Evolutionary conservation across 768 basidiomycete species (phyloP), one percentile per base, ranked within the genome.

Genomic region (Leccinum rimulosum): DNA sequence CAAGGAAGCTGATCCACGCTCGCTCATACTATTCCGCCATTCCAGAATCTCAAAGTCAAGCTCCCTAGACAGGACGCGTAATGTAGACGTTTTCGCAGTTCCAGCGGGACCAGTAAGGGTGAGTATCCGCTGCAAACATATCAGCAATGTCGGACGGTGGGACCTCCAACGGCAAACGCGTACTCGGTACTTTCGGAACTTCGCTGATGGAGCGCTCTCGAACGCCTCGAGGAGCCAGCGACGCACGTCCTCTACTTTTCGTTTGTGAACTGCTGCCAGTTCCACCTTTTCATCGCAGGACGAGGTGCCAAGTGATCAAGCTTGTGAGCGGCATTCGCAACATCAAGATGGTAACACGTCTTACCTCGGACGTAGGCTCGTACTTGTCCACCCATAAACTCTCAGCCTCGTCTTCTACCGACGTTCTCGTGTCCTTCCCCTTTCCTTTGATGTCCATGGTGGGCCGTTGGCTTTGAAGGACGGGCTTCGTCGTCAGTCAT

Each of bases 91-190:
- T 77, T 99, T 99, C 0, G 85, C 96, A 0, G 86, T 84, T 1
- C 96, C 96, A 8, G 96, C 87, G 0, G 93, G 92, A 1, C 96
- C 96, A 3, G 91, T 90, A 11, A 99, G 74, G 0, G 84, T 84
- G 7, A 98, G 81, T 30, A 99, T 85, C 50, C 94, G 82, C 91
- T 98, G 57, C 3, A 27, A 17, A 56, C 38, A 15, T 1, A 22
- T 31, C 1, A 10, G 25, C 15, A 49, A 50, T 22, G 33, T 22
- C 17, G 30, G 22, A 22, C 22, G 22, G 22, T 22, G 22, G 61
- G 19, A 50, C 58, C 22, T 55, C 25, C 12, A 31, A 49, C 3
- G 31, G 7, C 9, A 49, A 52, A 54, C 51, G 78, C 85, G 38
- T 61, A 93, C 93, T 22, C 92, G 79, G 69, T 93, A 94, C 67